phyloP scores from a whole-genome alignment of 371 early-diverging fungal genomes.

The Apophysomyces elegans region DNA sequence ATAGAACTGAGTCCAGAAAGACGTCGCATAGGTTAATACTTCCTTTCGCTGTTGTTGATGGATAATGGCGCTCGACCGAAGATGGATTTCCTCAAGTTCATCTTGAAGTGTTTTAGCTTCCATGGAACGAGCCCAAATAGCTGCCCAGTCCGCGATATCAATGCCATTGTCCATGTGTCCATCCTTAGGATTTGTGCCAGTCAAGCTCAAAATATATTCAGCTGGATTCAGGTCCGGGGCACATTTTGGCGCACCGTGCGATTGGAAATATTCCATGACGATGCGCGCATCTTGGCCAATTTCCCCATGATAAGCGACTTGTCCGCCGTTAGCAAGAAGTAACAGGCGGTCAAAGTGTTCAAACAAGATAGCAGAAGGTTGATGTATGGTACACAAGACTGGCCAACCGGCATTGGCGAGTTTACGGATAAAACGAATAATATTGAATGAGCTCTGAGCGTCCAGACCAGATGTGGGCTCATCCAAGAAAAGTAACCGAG shows the following conservation, averaged over 20 bases:
- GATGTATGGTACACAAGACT: constrained; percentile 67
- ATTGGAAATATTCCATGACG: constrained; percentile 61
- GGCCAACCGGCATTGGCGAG: constrained; percentile 63
- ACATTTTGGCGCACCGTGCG: constrained; percentile 57
- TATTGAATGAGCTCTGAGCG: constrained; percentile 67
- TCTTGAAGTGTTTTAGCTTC: constrained; percentile 31
- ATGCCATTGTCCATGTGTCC: neutral
- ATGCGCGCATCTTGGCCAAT: constrained; percentile 57
- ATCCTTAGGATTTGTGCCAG: constrained; percentile 19
- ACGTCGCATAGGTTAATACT: constrained; percentile 33
- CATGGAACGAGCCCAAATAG: constrained; percentile 48
- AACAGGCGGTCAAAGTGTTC: constrained; percentile 67
- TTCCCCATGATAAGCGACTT: constrained; percentile 62
- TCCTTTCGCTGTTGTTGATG: neutral
- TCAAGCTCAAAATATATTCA: constrained; percentile 66
- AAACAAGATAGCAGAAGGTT: constrained; percentile 67
- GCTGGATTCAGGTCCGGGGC: constrained; percentile 61
- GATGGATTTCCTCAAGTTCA: constrained; percentile 31
- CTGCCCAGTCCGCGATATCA: constrained; percentile 56
- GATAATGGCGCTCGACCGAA: constrained; percentile 19
- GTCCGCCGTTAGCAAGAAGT: constrained; percentile 65
- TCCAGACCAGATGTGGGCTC: constrained; percentile 81
- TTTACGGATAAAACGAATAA: constrained; percentile 65
- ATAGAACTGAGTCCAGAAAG: constrained; percentile 39
- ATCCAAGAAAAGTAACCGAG: constrained; percentile 79